Base-by-base conservation (phyloP, 148 eudicot species). In the Silene uniflora region DNA sequence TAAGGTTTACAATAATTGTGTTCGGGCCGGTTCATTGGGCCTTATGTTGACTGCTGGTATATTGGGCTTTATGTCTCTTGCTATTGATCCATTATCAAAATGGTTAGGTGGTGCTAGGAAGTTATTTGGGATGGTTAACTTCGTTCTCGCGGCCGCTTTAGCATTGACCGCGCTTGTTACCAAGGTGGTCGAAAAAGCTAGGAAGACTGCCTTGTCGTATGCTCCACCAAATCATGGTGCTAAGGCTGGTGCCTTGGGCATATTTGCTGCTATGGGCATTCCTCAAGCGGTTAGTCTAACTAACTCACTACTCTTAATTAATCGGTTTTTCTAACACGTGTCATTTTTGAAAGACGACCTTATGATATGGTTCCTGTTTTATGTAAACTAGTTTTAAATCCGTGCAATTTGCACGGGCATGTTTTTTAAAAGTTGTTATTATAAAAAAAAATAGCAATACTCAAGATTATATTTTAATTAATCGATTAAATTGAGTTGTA, bases 191-290 rank as follows among this genome's bases (percentile, higher is more conserved):
- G 81, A 87, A 76, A 27, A 73, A 0, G 62, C 78, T 0, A 70
- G 95, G 60, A 81, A 52, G 62, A 67, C 75, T 0, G 65, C 62
- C 23, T 70, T 64, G 56, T 69, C 10, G 0, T 82, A 72, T 16
- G 29, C 71, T 0, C 67, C 63, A 13, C 98, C 93, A 1, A 52
- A 70, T 1, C 3, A 44, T 0, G 87, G 83, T 10, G 84, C 89
- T 2, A 87, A 81, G 83, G 79, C 80, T 9, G 89, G 87, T 10
- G 85, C 88, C 3, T 69, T 93, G 52, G 62, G 87, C 17, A 77
- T 93, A 14, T 93, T 91, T 65, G 85, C 93, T 19, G 74, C 84
- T 0, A 81, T 93, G 73, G 98, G 98, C 12, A 86, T 93, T 54
- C 98, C 98, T 63, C 93, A 82, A 19, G 88, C 98, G 83, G 97